Percentiles rank a stretch among this genome's conserved stretches.
These are phyloP conservation scores for Ampelocalamus luodianensis DNA, from an alignment of 176 grass and related monocot species.

Conservation along the genomic window DNA sequence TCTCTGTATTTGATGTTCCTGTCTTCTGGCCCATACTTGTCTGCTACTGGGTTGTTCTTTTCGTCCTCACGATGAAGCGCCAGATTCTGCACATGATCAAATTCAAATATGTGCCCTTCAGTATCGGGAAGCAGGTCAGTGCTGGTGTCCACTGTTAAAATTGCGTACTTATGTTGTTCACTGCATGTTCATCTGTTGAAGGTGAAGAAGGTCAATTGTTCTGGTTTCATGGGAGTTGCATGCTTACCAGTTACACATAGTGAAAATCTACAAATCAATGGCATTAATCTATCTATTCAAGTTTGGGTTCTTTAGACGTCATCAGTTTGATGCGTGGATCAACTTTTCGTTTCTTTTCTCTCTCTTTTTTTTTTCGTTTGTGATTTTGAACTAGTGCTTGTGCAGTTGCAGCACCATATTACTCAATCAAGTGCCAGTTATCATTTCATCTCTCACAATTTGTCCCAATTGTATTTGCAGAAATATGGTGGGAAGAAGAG, in stretches of 20 bases:
- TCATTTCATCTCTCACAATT: background rate
- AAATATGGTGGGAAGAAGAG: constrained; percentile 85
- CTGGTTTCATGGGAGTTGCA: background rate
- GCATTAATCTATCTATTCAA: background rate
- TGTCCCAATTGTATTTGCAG: constrained; percentile 24
- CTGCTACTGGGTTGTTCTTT: constrained; percentile 93
- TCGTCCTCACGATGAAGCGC: constrained; percentile 88
- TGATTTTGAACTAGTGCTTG: background rate
- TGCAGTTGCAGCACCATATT: background rate
- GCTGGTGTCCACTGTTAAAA: background rate
- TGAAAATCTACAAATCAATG: background rate
- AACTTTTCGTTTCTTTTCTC: background rate
- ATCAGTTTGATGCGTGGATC: background rate
- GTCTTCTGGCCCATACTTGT: constrained; percentile 96
- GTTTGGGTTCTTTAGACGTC: background rate
- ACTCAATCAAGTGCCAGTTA: background rate
- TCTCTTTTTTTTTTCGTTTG: background rate
- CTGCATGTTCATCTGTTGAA: background rate
- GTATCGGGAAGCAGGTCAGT: constrained; percentile 83
- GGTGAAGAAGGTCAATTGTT: background rate
- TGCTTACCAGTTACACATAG: background rate
- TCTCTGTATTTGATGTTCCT: constrained; percentile 95
- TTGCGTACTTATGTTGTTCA: background rate
- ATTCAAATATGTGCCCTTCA: constrained; percentile 86
- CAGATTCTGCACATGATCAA: constrained; percentile 97